Base-by-base conservation (phyloP, 1,284 basidiomycete species). In the Ganoderma lingzhi region DNA sequence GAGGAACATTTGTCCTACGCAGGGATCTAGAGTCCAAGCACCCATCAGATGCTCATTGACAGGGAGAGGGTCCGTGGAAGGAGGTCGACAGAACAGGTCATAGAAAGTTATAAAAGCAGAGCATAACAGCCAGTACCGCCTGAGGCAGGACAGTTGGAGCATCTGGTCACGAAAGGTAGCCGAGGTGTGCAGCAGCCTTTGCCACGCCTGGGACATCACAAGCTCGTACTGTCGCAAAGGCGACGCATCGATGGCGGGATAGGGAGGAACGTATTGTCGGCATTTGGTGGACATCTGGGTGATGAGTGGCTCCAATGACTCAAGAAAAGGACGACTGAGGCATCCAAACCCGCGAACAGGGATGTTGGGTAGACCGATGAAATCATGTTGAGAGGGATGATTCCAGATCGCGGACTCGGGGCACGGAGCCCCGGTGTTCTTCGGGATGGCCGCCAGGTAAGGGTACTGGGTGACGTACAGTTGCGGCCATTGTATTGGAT, bases 401-500 rank as follows among this genome's bases (percentile, higher is more conserved):
- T 5, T 28, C n/a, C 23, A 19, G 44, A 30, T n/a, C 15, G 30
- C 14, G 30, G 53, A 55, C 5, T 30, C 8, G 8, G n/a, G 41
- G 15, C 41, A 10, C 23, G 60, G 19, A 41, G 28, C 44, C 44
- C 23, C 39, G 6, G 23, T 51, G 10, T 19, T 51, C 17, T 42
- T 41, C 2, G 41, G 62, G 10, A 63, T 14, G 1, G 45, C 62
- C 6, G 62, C 44, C 6, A 63, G 62, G 35, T 35, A 63, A 3
- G 42, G 30, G 30, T 32, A 62, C 3, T 19, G 12, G 2, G 9
- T 10, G 0, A 12, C 17, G 44, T 45, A 62, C 0, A 30, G 6
- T 48, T 63, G 62, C 2, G 62, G 62, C 62, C 62, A 63, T 12
- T 51, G 62, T n/a, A 51, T 32, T 2, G 62, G 62, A 37, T 63